These are phyloP conservation scores for Leucoagaricus sp. DNA, from an alignment of 1,284 basidiomycete genomes.

Conservation along the genomic window DNA sequence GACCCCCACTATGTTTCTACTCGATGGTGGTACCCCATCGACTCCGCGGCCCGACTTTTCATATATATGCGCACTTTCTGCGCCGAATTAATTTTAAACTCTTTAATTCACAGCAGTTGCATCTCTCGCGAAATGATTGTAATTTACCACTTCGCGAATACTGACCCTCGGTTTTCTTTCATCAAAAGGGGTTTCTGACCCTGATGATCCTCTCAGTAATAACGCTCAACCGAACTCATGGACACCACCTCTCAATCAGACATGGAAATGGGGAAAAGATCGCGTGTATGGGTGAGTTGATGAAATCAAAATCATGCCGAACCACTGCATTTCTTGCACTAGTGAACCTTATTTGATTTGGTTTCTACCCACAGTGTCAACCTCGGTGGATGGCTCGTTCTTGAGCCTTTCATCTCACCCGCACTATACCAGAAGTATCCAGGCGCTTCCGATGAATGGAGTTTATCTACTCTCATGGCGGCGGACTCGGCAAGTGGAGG, in stretches of 20 bases:
- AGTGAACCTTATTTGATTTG: neutral
- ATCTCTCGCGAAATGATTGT: slow-evolving; percentile 12
- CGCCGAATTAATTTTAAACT: too few relatives aligned
- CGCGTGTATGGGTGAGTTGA: slow-evolving; percentile 53
- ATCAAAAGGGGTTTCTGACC: slow-evolving; percentile 55
- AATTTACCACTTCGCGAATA: too few relatives aligned
- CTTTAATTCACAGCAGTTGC: too few relatives aligned
- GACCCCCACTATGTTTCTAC: too few relatives aligned
- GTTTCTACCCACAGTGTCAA: slow-evolving; percentile 54
- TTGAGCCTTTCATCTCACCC: slow-evolving; percentile 82
- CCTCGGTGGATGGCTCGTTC: slow-evolving; percentile 69
- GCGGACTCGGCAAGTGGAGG: slow-evolving; percentile 57
- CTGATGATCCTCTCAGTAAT: slow-evolving; percentile 72
- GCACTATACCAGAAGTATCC: slow-evolving; percentile 71
- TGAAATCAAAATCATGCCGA: neutral
- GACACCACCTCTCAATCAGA: slow-evolving; percentile 72
- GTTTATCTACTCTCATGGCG: slow-evolving; percentile 60
- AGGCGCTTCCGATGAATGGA: slow-evolving; percentile 73
- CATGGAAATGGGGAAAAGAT: slow-evolving; percentile 71
- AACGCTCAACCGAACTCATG: slow-evolving; percentile 69
- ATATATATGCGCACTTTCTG: too few relatives aligned
- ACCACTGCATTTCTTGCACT: slow-evolving; percentile 19
- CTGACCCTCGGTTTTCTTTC: too few relatives aligned
- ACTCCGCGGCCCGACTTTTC: too few relatives aligned
- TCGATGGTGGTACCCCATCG: too few relatives aligned